These are phyloP conservation scores for Hyphopichia burtonii DNA, from an alignment of 1,139 yeast species.

Conservation along the genomic window DNA sequence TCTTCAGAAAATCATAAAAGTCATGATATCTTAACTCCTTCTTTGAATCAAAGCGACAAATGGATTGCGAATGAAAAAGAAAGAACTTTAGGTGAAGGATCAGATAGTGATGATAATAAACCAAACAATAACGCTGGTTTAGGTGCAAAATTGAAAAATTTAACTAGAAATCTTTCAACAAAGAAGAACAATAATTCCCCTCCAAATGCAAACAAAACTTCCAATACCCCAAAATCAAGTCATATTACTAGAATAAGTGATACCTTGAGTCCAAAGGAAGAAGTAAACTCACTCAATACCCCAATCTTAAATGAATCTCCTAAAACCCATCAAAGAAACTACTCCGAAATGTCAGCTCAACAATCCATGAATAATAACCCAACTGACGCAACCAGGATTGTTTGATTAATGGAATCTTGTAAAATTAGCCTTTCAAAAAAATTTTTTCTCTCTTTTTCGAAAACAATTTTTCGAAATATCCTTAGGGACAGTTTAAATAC, in stretches of 20 bases:
- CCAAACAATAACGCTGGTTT: conserved; percentile 5
- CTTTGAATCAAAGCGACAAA: conserved; percentile 17
- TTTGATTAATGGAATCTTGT: not conserved
- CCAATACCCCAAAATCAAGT: conserved; percentile 3
- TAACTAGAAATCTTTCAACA: conserved; percentile 22
- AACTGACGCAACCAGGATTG: conserved; percentile 20
- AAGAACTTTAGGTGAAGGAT: conserved; percentile 2
- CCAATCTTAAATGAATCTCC: conserved; percentile 14
- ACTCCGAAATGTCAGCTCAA: conserved; percentile 26
- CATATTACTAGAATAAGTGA: conserved; percentile 36
- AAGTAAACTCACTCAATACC: conserved; percentile 7
- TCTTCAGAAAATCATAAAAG: conserved; percentile 1
- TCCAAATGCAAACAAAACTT: not conserved
- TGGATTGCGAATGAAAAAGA: conserved; percentile 8
- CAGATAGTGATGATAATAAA: conserved; percentile 5
- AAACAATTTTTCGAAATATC: no score
- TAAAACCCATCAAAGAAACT: conserved; percentile 25
- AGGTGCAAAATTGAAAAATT: conserved; percentile 21
- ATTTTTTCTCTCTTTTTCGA: no score
- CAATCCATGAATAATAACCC: conserved; percentile 23
- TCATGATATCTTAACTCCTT: conserved; percentile 24
- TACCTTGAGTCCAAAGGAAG: conserved; percentile 17
- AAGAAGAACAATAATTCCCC: conserved; percentile 11
- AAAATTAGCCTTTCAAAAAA: no score
- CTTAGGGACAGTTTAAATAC: not conserved